Base-by-base conservation (phyloP, 371 early-diverging fungal species). In the Mortierella sp. region DNA sequence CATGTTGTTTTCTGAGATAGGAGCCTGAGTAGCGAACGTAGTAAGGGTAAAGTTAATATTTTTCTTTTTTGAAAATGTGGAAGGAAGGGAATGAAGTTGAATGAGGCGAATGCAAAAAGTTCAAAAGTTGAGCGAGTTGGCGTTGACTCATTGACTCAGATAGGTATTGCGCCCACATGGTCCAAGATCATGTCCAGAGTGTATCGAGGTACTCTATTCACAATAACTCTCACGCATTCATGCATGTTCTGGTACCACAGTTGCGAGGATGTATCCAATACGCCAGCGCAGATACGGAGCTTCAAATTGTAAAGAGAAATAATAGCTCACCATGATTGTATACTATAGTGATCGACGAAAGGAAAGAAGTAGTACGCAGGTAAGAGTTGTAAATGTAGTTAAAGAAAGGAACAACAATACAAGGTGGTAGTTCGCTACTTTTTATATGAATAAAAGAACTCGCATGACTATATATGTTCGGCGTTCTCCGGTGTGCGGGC, bases 1-100 rank as follows among this genome's bases (percentile, higher is more conserved):
- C 68, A 71, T 75, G 51, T 55, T 67, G 60, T 54, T 54, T 78
- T 73, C 72, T 32, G 69, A 65, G 64, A 11, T 18, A 26, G 26
- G 28, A 55, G 28, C 26, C 28, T 26, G 28, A 26, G 16, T 9
- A 12, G 55, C 9, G 26, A 12, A 12, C 8, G 55, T 51, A n/a
- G 52, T 1, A 55, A 26, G 10, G 24, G 20, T 0, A 26, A 55
- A 55, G 28, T 51, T 51, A 51, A 18, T 51, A 1, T 51, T 51
- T 45, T 1, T 14, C 1, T 6, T 45, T 30, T 30, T 30, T 22
- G 24, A 12, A 28, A 55, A 26, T 55, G 55, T 9, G 28, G 28
- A 43, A 26, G 28, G 28, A 55, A 55, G 24, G 6, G 55, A 55
- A 55, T 55, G 55, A 49, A 20, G n/a, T 20, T 49, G 49, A 49